Evolutionary conservation across 352 stramenopile genomes (phyloP).

Genomic region (Globisporangium canariense): DNA sequence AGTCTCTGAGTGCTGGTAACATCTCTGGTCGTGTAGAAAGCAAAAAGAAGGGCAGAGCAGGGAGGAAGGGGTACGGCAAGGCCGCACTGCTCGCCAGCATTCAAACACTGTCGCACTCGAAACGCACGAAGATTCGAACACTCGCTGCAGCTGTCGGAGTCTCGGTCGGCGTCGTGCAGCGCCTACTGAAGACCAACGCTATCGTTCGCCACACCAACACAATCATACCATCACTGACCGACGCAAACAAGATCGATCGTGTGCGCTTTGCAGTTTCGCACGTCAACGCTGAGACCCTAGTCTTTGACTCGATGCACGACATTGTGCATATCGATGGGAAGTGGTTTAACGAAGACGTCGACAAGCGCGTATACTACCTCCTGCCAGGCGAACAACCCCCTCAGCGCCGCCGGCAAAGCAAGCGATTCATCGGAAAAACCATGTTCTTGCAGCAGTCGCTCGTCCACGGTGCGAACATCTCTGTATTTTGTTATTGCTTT

Average conservation of each 20-base stretch:
- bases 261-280: not conserved
- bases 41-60: constrained; percentile 1
- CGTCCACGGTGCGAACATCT: not conserved
- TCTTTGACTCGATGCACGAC: not conserved
- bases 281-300: not conserved
- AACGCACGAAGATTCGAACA: not conserved
- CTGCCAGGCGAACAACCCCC: not conserved
- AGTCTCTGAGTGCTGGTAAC: constrained; percentile 1
- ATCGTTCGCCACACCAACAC: not conserved
- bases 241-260: not conserved
- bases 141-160: not conserved
- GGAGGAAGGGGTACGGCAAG: not conserved
- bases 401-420: not conserved
- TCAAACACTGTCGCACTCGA: not conserved
- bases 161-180: not conserved
- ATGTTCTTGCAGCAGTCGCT: not conserved
- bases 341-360: not conserved
- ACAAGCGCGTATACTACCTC: not conserved
- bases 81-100: not conserved
- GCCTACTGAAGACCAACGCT: not conserved
- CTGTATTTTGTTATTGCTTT: not conserved
- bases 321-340: not conserved
- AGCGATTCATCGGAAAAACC: not conserved
- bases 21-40: constrained; percentile 1
- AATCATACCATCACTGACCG: not conserved